A percentile compares a stretch with the other conserved stretches of the same genome.
Conservation (phyloP, 306 rosid genomes). For the Malus domestica region ASM211411v1 NC_041800.1:4482001-4482500, state of each 20-base stretch:
- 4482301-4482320: constrained; percentile 62
- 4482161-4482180: constrained; percentile 62
- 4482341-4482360: constrained; percentile 38
- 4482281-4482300: constrained; percentile 26
- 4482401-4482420: constrained; percentile 75
- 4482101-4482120: constrained; percentile 64
- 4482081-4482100: constrained; percentile 58
- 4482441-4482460: constrained; percentile 62
- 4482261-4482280: constrained; percentile 28
- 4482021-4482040: neutral
- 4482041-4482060: neutral
- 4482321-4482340: constrained; percentile 64
- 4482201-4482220: constrained; percentile 13
- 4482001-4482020: constrained; percentile 4
- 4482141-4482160: constrained; percentile 87
- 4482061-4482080: constrained; percentile 59
- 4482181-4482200: constrained; percentile 62
- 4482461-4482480: constrained; percentile 61
- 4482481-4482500: constrained; percentile 61
- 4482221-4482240: constrained; percentile 29
- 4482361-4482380: constrained; percentile 35
- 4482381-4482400: constrained; percentile 40
- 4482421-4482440: constrained; percentile 61
- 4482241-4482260: constrained; percentile 28
- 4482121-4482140: constrained; percentile 58